Conservation (phyloP, 78 protist genomes). For the Paratrimastix pyriformis region DNA sequence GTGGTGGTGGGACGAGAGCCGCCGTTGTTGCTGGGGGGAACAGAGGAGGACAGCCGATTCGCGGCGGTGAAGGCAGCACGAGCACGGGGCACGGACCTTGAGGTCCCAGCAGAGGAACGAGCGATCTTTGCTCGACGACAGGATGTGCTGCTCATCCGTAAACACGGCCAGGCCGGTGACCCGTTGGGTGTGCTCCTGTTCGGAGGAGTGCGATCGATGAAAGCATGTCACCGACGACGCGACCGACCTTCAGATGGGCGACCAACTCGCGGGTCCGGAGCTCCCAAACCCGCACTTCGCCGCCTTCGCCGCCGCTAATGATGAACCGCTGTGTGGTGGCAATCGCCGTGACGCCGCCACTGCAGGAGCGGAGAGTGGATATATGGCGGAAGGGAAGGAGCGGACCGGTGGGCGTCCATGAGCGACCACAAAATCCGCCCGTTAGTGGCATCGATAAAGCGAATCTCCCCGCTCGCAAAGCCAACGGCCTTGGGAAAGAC, state of each 20-base stretch:
- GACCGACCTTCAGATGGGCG: slow-evolving; percentile 5
- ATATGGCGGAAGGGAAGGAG: neutral
- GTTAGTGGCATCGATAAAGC: neutral
- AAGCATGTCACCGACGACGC: neutral
- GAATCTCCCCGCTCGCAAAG: neutral
- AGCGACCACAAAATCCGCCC: neutral
- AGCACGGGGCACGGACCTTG: neutral
- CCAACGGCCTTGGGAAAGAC: neutral
- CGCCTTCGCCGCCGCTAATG: slow-evolving; percentile 20
- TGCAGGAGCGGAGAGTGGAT: neutral
- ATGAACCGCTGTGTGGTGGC: slow-evolving; percentile 17
- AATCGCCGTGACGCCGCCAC: neutral
- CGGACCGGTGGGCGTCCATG: neutral
- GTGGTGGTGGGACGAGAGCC: neutral
- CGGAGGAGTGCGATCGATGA: too few relatives aligned
- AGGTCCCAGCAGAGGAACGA: neutral
- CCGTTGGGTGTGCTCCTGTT: slow-evolving; percentile 16
- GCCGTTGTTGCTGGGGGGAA: too few relatives aligned
- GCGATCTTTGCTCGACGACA: neutral
- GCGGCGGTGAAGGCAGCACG: neutral
- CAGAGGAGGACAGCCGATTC: too few relatives aligned
- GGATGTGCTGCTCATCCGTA: neutral
- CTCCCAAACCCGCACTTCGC: slow-evolving; percentile 42
- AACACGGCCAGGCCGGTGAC: neutral
- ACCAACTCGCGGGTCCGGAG: slow-evolving; percentile 12